These are phyloP conservation scores for Trichocladium antarcticum DNA, from an alignment of 495 filamentous ascomycete genomes.

Conservation along the genomic window DNA sequence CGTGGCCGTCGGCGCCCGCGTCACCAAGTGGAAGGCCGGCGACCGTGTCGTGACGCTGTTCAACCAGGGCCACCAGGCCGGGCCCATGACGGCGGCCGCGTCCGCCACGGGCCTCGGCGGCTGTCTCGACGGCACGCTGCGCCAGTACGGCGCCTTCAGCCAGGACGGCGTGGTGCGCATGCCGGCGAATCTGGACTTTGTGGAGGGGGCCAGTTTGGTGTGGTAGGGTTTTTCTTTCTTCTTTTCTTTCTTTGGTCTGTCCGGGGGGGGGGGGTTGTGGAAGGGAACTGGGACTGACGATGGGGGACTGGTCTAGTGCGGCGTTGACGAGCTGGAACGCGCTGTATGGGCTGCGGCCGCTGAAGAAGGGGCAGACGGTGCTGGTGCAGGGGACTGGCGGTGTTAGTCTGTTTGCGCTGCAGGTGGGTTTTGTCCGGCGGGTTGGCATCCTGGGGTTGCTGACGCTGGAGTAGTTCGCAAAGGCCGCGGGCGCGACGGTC, in stretches of 20 bases:
- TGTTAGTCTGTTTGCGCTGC: slow-evolving; percentile 65
- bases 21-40: slow-evolving; percentile 56
- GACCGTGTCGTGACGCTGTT: slow-evolving; percentile 67
- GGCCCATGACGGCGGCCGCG: slow-evolving; percentile 37
- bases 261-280: too few relatives aligned
- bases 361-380: slow-evolving; percentile 60
- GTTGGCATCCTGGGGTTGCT: not conserved
- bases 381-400: slow-evolving; percentile 76
- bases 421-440: not conserved
- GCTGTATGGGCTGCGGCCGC: slow-evolving; percentile 55
- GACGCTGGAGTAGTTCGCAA: slow-evolving; percentile 51
- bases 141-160: slow-evolving; percentile 60
- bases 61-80: slow-evolving; percentile 64
- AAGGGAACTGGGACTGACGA: too few relatives aligned
- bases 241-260: too few relatives aligned
- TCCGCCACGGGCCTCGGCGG: slow-evolving; percentile 56
- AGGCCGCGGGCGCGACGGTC: slow-evolving; percentile 67
- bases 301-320: slow-evolving; percentile 26
- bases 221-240: slow-evolving; percentile 28
- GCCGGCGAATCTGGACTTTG: slow-evolving; percentile 49
- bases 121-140: slow-evolving; percentile 55
- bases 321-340: slow-evolving; percentile 76
- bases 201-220: slow-evolving; percentile 55
- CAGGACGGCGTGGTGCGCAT: slow-evolving; percentile 58
- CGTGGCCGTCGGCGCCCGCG: slow-evolving; percentile 54